Conservation (phyloP, 768 basidiomycete genomes). For the Hortiboletus campestris region DNA sequence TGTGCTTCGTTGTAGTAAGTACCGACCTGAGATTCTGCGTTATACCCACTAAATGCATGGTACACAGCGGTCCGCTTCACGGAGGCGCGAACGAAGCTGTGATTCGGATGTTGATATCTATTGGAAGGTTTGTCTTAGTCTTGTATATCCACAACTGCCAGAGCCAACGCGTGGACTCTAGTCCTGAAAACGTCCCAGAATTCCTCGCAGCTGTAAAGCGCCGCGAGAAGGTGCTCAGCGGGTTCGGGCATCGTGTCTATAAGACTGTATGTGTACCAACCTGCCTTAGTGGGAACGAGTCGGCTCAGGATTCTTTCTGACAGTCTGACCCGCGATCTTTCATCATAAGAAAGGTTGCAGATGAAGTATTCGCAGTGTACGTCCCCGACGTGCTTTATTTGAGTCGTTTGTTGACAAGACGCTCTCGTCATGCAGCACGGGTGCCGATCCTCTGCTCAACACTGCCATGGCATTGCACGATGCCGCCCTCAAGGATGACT, state of each 20-base stretch:
- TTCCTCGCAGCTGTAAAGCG: constrained; percentile 87
- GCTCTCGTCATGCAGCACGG: constrained; percentile 52
- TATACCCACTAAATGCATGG: neutral
- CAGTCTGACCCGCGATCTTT: constrained; percentile 90
- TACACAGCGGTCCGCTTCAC: constrained; percentile 30
- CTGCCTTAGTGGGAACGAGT: neutral
- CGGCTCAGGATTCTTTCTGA: neutral
- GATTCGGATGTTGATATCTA: constrained; percentile 88
- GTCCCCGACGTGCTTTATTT: constrained; percentile 21
- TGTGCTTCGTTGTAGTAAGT: constrained; percentile 86
- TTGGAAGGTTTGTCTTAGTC: constrained; percentile 59
- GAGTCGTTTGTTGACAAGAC: neutral
- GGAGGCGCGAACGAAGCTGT: constrained; percentile 94
- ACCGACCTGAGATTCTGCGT: neutral
- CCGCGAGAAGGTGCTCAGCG: constrained; percentile 84
- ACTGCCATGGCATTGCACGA: constrained; percentile 89
- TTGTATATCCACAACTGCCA: neutral
- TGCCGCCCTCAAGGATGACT: constrained; percentile 87
- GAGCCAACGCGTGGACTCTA: constrained; percentile 23
- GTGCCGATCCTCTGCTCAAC: constrained; percentile 78
- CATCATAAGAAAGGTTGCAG: constrained; percentile 86
- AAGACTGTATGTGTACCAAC: constrained; percentile 51
- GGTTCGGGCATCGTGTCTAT: constrained; percentile 87
- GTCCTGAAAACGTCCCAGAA: constrained; percentile 79
- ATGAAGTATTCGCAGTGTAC: constrained; percentile 88